These are phyloP conservation scores for Penicillium frequentans DNA, from an alignment of 2,329 filamentous ascomycete species.

Conservation along the genomic window DNA sequence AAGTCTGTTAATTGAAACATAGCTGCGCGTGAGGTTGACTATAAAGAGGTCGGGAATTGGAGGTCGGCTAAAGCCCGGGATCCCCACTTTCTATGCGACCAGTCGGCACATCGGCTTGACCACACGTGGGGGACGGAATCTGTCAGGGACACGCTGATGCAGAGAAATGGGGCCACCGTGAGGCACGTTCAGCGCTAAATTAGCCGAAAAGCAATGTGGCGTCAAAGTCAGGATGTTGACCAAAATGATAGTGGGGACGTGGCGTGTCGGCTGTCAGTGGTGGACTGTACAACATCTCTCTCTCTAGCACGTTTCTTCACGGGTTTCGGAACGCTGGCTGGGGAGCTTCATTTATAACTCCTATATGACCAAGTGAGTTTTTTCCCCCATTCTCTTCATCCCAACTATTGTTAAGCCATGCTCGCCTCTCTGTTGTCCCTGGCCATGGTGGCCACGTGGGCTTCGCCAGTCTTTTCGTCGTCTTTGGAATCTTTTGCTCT, in stretches of 20 bases:
- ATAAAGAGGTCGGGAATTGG: not conserved
- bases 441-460: not conserved
- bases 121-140: slow-evolving; percentile 10
- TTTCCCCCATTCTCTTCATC: not conserved
- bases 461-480: slow-evolving; percentile 1
- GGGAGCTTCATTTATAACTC: too few relatives aligned
- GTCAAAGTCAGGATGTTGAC: too few relatives aligned
- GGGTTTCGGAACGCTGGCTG: too few relatives aligned
- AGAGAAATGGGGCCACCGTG: not conserved
- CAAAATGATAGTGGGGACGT: too few relatives aligned
- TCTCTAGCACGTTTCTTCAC: too few relatives aligned
- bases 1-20: too few relatives aligned
- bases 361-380: not conserved
- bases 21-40: not conserved
- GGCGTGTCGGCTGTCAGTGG: too few relatives aligned
- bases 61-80: not conserved
- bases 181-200: not conserved
- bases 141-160: too few relatives aligned
- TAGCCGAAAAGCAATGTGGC: not conserved
- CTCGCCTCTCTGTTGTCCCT: not conserved
- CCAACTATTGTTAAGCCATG: not conserved
- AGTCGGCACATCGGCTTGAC: slow-evolving; percentile 9
- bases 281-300: too few relatives aligned
- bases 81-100: slow-evolving; percentile 5
- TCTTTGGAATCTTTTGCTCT: slow-evolving; percentile 39